Evolutionary conservation across 768 basidiomycete genomes (phyloP).

Genomic region (Paxillus involutus): DNA sequence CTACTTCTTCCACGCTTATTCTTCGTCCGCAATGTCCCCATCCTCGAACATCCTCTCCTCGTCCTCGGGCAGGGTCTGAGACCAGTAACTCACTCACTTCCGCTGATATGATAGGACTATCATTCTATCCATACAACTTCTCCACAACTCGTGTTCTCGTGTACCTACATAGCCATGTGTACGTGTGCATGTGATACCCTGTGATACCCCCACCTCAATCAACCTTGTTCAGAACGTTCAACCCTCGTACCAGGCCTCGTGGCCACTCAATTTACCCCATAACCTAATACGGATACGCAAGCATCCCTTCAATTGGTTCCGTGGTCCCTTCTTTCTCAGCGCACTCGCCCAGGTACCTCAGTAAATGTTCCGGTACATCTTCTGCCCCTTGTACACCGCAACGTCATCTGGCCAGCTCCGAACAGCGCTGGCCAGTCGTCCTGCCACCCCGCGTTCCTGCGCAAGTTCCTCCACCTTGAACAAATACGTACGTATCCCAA

Average conservation of each 20-base stretch:
- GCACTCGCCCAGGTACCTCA: conserved; percentile 18
- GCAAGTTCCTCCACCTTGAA: conserved; percentile 51
- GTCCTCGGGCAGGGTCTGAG: neutral
- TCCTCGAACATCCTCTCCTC: neutral
- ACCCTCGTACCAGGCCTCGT: conserved; percentile 6
- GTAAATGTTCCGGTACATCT: conserved; percentile 22
- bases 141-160: neutral
- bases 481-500: conserved; percentile 69
- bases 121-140: neutral
- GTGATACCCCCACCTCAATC: neutral
- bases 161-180: neutral
- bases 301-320: neutral
- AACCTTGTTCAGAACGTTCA: neutral
- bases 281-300: conserved; percentile 10
- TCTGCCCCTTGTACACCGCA: conserved; percentile 27
- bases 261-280: conserved; percentile 5
- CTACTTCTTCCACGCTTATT: conserved; percentile 14
- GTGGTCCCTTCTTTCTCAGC: conserved; percentile 8
- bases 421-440: conserved; percentile 61
- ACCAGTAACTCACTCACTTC: neutral
- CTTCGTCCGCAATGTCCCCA: neutral
- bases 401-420: conserved; percentile 68
- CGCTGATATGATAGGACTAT: no score
- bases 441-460: conserved; percentile 57
- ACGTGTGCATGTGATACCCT: neutral